A percentile compares a stretch with the other conserved stretches of the same genome.
phyloP scores from a whole-genome alignment of 257 asterid species.

The Linaria vulgaris region DNA sequence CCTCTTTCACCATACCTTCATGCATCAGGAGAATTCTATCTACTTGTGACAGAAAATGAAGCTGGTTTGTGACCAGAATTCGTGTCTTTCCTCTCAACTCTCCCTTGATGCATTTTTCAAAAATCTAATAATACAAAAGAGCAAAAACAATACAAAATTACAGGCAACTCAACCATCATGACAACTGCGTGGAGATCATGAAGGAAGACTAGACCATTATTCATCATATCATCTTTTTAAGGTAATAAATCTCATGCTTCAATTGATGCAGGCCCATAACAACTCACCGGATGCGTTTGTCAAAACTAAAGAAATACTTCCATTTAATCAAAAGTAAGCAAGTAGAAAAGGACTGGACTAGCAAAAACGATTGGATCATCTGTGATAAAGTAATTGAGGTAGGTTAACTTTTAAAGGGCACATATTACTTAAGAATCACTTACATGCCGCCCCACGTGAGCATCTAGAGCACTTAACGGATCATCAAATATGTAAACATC shows the following conservation, averaged over 20 bases:
- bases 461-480: slow-evolving; percentile 98
- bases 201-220: slow-evolving; percentile 2
- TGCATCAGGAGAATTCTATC: slow-evolving; percentile 91
- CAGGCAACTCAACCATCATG: background rate
- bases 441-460: slow-evolving; percentile 98
- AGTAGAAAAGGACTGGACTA: too few species aligned
- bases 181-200: slow-evolving; percentile 7
- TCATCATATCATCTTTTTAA: background rate
- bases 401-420: background rate
- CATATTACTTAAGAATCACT: slow-evolving; percentile 16
- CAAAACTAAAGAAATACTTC: too few species aligned
- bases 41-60: slow-evolving; percentile 92
- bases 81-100: slow-evolving; percentile 87
- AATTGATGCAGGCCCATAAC: too few species aligned
- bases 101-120: slow-evolving; percentile 83
- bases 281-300: too few species aligned
- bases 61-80: slow-evolving; percentile 92
- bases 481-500: slow-evolving; percentile 94
- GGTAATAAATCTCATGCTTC: background rate
- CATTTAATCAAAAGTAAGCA: too few species aligned
- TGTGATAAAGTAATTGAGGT: background rate
- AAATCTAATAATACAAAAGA: slow-evolving; percentile 52
- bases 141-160: slow-evolving; percentile 3
- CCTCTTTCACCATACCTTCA: slow-evolving; percentile 92
- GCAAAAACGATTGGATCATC: background rate